phyloP scores from a whole-genome alignment of 345 rosid genomes.

The Eucalyptus cloeziana region DNA sequence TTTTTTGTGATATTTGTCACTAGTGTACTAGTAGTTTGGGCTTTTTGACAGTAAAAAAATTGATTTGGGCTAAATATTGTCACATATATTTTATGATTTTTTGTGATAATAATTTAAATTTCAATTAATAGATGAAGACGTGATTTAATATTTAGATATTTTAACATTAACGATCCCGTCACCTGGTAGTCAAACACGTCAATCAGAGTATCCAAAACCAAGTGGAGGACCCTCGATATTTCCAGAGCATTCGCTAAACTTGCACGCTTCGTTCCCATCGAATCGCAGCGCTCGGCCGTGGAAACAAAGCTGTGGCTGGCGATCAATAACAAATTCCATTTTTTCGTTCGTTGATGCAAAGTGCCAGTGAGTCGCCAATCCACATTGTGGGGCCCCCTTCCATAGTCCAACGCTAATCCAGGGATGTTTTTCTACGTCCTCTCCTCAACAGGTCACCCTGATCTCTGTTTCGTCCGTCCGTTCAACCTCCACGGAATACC shows the following conservation, averaged over 20 bases:
- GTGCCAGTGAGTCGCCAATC: neutral
- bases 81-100: no score
- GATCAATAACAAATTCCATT: neutral
- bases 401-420: neutral
- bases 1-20: no score
- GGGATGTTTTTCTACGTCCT: neutral
- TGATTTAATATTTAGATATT: neutral
- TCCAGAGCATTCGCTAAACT: neutral
- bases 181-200: neutral
- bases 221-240: neutral
- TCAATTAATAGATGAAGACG: fast-evolving
- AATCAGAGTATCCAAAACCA: neutral
- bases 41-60: fast-evolving
- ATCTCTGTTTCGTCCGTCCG: neutral
- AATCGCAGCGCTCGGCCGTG: neutral
- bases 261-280: neutral
- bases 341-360: neutral
- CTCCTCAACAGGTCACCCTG: neutral
- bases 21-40: no score
- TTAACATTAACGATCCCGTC: neutral
- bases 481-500: no score
- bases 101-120: neutral
- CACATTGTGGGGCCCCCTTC: neutral
- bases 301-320: neutral
- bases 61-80: no score